phyloP scores from a whole-genome alignment of 805 yeast species.

The Cyberlindnera mycetangii region DNA sequence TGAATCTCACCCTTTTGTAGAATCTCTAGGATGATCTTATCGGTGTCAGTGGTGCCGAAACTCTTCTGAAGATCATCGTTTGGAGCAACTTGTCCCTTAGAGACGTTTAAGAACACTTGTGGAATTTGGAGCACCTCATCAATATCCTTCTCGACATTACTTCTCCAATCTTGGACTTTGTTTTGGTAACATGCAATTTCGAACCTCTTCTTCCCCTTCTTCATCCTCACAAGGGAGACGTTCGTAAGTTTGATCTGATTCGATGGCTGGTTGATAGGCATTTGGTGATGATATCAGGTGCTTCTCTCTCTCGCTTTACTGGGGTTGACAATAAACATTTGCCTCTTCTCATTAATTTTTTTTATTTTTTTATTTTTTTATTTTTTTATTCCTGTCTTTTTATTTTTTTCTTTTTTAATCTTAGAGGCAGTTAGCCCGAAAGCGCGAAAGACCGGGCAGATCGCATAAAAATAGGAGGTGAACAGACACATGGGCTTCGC shows the following conservation, averaged over 20 bases:
- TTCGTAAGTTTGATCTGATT: conserved; percentile 89
- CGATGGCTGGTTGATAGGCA: conserved; percentile 81
- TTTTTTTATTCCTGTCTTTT: not conserved
- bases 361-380: not conserved
- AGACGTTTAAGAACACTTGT: conserved; percentile 89
- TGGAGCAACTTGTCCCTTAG: conserved; percentile 91
- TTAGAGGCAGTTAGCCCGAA: not conserved
- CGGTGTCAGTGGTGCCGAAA: conserved; percentile 74
- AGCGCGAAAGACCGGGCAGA: not conserved
- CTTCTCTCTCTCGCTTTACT: not conserved
- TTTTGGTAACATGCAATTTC: conserved; percentile 97
- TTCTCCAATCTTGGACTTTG: conserved; percentile 93
- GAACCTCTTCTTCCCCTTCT: conserved; percentile 86
- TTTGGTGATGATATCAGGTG: conserved; percentile 17
- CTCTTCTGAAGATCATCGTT: conserved; percentile 73
- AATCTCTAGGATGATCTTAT: conserved; percentile 76
- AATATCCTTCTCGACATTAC: conserved; percentile 83
- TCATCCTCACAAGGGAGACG: conserved; percentile 88
- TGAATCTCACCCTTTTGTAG: conserved; percentile 91
- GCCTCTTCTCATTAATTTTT: conserved; percentile 1
- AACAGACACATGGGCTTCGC: not conserved
- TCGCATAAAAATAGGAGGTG: not conserved
- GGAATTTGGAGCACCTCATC: conserved; percentile 96
- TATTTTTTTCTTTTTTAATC: not conserved
- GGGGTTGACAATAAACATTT: too few species aligned